phyloP scores from a whole-genome alignment of 2,329 filamentous ascomycete species.

The Epicoccum nigrum region DNA sequence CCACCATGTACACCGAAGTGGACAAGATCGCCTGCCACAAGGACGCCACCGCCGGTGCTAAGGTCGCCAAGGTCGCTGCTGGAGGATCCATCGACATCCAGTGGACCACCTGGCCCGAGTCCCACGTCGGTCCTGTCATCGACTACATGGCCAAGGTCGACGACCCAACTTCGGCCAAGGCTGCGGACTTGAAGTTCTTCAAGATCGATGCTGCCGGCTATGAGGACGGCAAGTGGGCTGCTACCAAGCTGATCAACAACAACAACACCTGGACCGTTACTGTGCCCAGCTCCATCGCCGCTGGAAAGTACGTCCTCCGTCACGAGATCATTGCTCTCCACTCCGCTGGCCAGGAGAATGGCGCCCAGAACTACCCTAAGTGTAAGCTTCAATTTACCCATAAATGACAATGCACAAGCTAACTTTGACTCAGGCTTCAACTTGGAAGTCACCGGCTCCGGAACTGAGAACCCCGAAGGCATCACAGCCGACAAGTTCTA shows the following conservation, averaged over 20 bases:
- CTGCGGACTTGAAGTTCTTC: constrained; percentile 63
- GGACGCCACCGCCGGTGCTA: constrained; percentile 57
- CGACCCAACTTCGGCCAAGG: constrained; percentile 62
- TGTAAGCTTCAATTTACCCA: constrained; percentile 37
- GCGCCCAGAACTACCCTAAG: constrained; percentile 54
- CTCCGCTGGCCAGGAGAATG: constrained; percentile 52
- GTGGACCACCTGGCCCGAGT: constrained; percentile 71
- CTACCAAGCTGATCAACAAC: constrained; percentile 59
- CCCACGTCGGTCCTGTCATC: constrained; percentile 68
- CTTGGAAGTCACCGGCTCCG: constrained; percentile 62
- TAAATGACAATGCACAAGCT: constrained; percentile 4
- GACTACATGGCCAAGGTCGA: constrained; percentile 65
- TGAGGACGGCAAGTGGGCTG: constrained; percentile 60
- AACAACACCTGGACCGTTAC: constrained; percentile 56
- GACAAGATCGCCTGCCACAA: constrained; percentile 67
- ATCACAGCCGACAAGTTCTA: constrained; percentile 61
- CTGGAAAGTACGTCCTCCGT: constrained; percentile 65
- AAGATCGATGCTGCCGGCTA: constrained; percentile 67
- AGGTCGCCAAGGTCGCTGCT: constrained; percentile 61
- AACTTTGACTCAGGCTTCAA: constrained; percentile 45
- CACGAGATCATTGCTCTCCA: constrained; percentile 68
- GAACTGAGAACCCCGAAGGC: constrained; percentile 54
- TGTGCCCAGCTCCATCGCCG: constrained; percentile 58
- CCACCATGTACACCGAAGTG: constrained; percentile 51
- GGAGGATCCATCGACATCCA: constrained; percentile 64